Conservation (phyloP, 176 grass and related monocot genomes). For the Calamus simplicifolius region DNA sequence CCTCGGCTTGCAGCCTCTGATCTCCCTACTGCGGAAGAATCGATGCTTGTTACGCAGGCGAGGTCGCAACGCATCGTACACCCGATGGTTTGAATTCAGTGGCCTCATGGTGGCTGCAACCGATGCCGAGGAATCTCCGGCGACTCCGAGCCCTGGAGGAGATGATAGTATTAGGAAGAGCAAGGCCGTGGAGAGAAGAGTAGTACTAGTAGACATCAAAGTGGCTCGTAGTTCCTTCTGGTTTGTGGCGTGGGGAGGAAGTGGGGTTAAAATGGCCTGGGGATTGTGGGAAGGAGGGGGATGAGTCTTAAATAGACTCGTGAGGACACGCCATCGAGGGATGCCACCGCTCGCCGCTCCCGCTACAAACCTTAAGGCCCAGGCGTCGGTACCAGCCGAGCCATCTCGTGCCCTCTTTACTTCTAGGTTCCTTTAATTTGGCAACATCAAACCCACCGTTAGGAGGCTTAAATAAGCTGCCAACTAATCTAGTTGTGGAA, state of each 20-base stretch:
- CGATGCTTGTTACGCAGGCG: conserved; percentile 7
- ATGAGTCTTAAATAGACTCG: conserved; percentile 35
- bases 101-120: neutral
- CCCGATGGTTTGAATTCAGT: too few species aligned
- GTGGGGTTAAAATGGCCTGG: neutral
- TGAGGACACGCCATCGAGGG: conserved; percentile 5
- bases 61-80: conserved; percentile 8
- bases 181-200: conserved; percentile 10
- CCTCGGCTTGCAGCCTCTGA: conserved; percentile 64
- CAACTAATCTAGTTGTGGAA: too few species aligned
- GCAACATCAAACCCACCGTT: too few species aligned
- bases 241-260: neutral
- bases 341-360: conserved; percentile 34
- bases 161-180: conserved; percentile 21
- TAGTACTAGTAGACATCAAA: conserved; percentile 24
- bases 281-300: neutral
- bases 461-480: too few species aligned
- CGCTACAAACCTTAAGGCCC: neutral
- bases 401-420: conserved; percentile 25
- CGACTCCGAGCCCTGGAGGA: neutral
- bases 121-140: neutral
- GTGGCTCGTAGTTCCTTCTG: neutral
- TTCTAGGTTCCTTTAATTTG: too few species aligned
- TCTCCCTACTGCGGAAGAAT: conserved; percentile 16
- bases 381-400: conserved; percentile 6